Evolutionary conservation across 1,284 basidiomycete genomes (phyloP), one percentile per base, ranked within the genome.

Genomic region (Naganishia sp.): DNA sequence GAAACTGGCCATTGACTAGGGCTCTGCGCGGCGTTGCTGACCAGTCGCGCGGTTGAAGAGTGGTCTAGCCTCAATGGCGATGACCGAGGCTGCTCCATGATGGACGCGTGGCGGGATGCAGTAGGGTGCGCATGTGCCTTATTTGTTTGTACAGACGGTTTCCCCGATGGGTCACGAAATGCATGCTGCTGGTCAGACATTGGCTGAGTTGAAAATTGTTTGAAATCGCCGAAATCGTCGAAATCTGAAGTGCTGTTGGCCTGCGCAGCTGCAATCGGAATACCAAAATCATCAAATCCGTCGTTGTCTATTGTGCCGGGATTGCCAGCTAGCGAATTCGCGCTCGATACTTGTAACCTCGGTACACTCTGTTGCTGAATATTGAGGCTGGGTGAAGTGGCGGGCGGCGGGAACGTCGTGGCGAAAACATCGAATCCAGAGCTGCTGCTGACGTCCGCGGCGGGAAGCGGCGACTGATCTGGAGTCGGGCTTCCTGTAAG

Each of bases 211-310:
- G 32, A 15, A 25, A 67, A 65, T 6, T 49, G 28, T 41, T 56
- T 63, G 35, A 68, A 68, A 51, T 68, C 67, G 28, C 64, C 67
- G 54, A 65, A 68, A 31, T 66, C 63, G 35, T 68, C 63, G 42
- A 68, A 68, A 10, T n/a, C 42, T 39, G 18, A 10, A 35, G 21
- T 42, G 42, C 21, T 43, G 39, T 50, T 23, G 13, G 13, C 13
- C 17, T 52, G n/a, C 10, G 6, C 28, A 28, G 28, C 17, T 17
- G 21, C 41, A 41, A 35, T 28, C 25, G 39, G 15, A 1, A 42
- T 45, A 2, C 54, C 28, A 28, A 66, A 66, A 32, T 66, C 52
- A 11, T 63, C 67, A 47, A 60, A 67, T 13, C 62, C 67, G 35
- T 68, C 67, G 10, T 62, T 56, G 4, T 55, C 63, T 13, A 35